A percentile compares a stretch with the other conserved stretches of the same genome.
Evolutionary conservation across 352 stramenopile genomes (phyloP).

Genomic region (Globisporangium barbulae): DNA sequence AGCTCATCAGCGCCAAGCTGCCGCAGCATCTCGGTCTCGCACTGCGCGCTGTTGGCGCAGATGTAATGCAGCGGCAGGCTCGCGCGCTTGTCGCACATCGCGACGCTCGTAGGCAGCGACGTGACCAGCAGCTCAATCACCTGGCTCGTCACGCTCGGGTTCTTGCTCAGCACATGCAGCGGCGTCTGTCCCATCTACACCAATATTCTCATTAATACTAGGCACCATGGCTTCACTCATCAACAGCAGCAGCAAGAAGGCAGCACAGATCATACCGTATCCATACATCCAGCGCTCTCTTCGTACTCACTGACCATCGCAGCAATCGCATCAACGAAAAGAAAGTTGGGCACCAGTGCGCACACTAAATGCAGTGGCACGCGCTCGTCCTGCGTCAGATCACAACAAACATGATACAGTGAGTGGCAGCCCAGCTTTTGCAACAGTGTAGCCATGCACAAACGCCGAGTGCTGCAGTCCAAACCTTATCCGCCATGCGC

Average conservation of each 20-base stretch:
- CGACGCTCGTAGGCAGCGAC: slow-evolving; percentile 27
- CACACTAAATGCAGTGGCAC: slow-evolving; percentile 58
- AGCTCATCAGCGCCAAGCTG: slow-evolving; percentile 27
- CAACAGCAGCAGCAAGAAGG: not conserved
- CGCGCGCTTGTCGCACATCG: slow-evolving; percentile 39
- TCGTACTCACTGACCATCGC: slow-evolving; percentile 39
- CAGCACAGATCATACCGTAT: slow-evolving; percentile 28
- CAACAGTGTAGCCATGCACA: not conserved
- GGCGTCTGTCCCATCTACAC: slow-evolving; percentile 37
- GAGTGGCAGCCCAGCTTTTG: not conserved
- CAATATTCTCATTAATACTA: not conserved
- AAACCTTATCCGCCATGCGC: slow-evolving; percentile 27
- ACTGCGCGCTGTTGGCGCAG: slow-evolving; percentile 35
- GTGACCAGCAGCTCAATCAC: slow-evolving; percentile 30
- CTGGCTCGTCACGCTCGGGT: slow-evolving; percentile 42
- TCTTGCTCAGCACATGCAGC: slow-evolving; percentile 50
- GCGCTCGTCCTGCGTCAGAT: slow-evolving; percentile 28
- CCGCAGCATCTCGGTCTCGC: slow-evolving; percentile 39
- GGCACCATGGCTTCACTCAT: not conserved
- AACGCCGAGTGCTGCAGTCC: not conserved
- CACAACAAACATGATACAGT: not conserved
- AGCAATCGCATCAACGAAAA: slow-evolving; percentile 53
- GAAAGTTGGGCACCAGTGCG: slow-evolving; percentile 38
- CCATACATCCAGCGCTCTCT: slow-evolving; percentile 30
- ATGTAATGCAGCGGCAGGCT: slow-evolving; percentile 53